Percentiles rank a stretch among this genome's conserved stretches.
Evolutionary conservation across 1,284 basidiomycete species (phyloP).

Genomic region (Leccinum solheimii): DNA sequence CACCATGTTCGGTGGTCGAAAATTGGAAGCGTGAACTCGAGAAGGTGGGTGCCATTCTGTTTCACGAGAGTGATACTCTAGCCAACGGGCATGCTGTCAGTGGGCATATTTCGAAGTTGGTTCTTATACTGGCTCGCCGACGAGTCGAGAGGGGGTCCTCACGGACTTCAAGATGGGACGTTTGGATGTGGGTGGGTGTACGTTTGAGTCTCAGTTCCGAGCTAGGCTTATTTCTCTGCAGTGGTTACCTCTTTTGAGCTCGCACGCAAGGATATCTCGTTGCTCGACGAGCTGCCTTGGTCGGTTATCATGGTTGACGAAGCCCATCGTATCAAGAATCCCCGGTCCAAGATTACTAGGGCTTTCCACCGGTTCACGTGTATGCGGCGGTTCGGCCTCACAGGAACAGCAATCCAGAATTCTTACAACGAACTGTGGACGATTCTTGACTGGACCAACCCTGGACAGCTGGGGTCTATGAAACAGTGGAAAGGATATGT

Average conservation of each 20-base stretch:
- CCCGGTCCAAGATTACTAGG: conserved; percentile 56
- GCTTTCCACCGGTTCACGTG: conserved; percentile 69
- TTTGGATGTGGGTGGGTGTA: conserved; percentile 65
- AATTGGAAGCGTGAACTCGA: conserved; percentile 85
- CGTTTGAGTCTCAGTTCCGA: not conserved
- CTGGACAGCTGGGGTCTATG: conserved; percentile 61
- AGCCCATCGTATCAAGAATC: conserved; percentile 80
- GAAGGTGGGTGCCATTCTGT: conserved; percentile 45
- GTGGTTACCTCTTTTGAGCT: conserved; percentile 74
- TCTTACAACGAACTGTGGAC: conserved; percentile 83
- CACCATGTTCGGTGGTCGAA: conserved; percentile 72
- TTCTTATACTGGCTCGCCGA: conserved; percentile 54
- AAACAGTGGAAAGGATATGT: conserved; percentile 72
- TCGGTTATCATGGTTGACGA: conserved; percentile 80
- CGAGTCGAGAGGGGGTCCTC: conserved; percentile 54
- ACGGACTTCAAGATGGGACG: conserved; percentile 72
- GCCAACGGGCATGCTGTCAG: conserved; percentile 36
- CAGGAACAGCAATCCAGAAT: conserved; percentile 86
- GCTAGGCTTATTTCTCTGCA: conserved; percentile 29
- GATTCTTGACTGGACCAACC: conserved; percentile 79
- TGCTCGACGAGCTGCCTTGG: conserved; percentile 64
- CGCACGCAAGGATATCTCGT: conserved; percentile 64
- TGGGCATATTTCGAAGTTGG: conserved; percentile 84
- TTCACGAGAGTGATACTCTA: not conserved
- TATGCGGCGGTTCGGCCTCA: conserved; percentile 70